Conservation (phyloP, 345 rosid species). For the Salix suchowensis region DNA sequence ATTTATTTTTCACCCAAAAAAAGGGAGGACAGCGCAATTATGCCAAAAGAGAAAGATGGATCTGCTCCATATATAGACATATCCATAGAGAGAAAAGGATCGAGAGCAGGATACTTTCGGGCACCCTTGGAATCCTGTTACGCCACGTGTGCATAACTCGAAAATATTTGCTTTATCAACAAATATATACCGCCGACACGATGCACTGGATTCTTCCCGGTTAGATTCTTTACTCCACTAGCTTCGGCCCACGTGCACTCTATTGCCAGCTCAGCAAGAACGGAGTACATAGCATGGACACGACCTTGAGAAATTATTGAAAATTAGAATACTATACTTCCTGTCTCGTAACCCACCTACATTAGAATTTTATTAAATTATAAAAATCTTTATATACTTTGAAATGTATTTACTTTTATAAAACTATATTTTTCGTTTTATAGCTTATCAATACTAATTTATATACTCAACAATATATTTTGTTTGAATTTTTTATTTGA, state of each 20-base stretch:
- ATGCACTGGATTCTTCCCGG: neutral
- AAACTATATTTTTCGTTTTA: too few species aligned
- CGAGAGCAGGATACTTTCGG: conserved; percentile 1
- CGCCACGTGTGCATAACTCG: conserved; percentile 26
- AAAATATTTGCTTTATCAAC: neutral
- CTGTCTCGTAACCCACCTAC: neutral
- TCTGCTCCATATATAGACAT: conserved; percentile 21
- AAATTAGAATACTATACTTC: neutral
- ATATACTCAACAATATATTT: too few species aligned
- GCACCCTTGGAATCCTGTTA: conserved; percentile 18
- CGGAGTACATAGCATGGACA: neutral
- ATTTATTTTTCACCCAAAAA: neutral
- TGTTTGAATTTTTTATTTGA: too few species aligned
- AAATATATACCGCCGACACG: conserved; percentile 29
- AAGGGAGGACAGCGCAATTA: conserved; percentile 7
- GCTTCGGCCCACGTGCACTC: neutral
- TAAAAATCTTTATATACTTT: too few species aligned
- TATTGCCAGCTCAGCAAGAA: neutral
- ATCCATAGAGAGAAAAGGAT: neutral
- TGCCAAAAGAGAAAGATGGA: conserved; percentile 18
- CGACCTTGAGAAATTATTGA: neutral
- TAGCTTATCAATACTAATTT: too few species aligned
- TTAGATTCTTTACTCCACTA: neutral
- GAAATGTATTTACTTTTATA: too few species aligned
- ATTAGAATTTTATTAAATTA: too few species aligned